phyloP scores from a whole-genome alignment of 129 eudicot species.

The Saposhnikovia divaricata region DNA sequence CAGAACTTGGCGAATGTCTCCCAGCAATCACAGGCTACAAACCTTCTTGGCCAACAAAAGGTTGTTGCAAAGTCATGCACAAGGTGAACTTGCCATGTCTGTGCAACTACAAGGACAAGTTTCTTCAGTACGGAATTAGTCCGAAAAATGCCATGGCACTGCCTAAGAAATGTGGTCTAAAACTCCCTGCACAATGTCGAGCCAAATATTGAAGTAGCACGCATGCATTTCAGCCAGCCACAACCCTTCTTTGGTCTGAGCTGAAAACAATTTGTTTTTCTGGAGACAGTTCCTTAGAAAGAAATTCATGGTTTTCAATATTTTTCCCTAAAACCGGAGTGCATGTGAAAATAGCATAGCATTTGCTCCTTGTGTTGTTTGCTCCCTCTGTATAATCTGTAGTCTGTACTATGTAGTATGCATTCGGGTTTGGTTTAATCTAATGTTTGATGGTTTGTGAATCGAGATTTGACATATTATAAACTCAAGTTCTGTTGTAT shows the following conservation, averaged over 20 bases:
- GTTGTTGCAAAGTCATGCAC: slow-evolving; percentile 16
- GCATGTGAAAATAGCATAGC: too few species aligned
- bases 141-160: slow-evolving; percentile 7
- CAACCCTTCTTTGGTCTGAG: not conserved
- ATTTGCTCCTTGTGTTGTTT: too few species aligned
- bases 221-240: not conserved
- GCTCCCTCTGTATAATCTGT: too few species aligned
- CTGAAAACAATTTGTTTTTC: not conserved
- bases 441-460: not conserved
- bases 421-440: too few species aligned
- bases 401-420: too few species aligned
- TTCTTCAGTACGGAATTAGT: not conserved
- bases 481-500: too few species aligned
- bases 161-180: slow-evolving; percentile 17
- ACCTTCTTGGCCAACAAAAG: slow-evolving; percentile 9
- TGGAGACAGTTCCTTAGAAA: not conserved
- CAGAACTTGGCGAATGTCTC: slow-evolving; percentile 7
- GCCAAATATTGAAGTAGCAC: slow-evolving; percentile 1
- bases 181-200: not conserved
- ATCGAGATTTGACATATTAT: too few species aligned
- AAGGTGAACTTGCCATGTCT: slow-evolving; percentile 12
- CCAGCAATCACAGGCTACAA: slow-evolving; percentile 13
- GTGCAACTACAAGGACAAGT: slow-evolving; percentile 12
- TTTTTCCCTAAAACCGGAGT: not conserved
- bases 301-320: not conserved